Base-by-base conservation (phyloP, 2,329 filamentous ascomycete genomes). In the Sporothrix phasma region DNA sequence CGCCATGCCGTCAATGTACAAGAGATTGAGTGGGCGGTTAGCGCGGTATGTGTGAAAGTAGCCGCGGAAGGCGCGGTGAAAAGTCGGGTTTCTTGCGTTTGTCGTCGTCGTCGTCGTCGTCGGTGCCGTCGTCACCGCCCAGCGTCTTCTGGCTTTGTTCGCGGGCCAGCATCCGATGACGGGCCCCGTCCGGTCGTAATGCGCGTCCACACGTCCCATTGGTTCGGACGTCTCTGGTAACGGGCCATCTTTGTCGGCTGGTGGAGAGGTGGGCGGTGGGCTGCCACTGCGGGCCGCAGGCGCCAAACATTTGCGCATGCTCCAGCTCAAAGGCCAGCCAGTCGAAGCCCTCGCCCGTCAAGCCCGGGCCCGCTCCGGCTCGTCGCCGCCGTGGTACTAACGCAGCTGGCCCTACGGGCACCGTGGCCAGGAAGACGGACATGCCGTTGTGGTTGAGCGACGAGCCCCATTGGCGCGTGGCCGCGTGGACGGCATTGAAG, bases 281-380 rank as follows among this genome's bases (percentile, higher is more conserved):
- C 13, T 19, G 2, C 11, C 60, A 7, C 11, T 6, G 26, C 31
- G 47, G n/a, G n/a, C n/a, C n/a, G 17, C 31, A 37, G 13, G 24
- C 24, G 31, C 24, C 61, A 74, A 92, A 91, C 2, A 78, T 71
- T 68, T 88, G 78, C 0, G 88, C 86, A 73, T 92, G 89, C 69
- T 92, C 88, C 3, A 87, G 81, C 72, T 92, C 88, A 70, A 91
- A 92, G 0, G 89, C 88, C 1, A 92, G 77, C 88, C 88, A 91
- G 69, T 91, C 85, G 3, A 79, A 81, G 0, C 66, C 66, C 26
- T 53, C 34, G 0, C 60, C 64, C 29, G n/a, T 51, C 0, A 66
- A 6, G 1, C 78, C 80, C 2, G 72, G 0, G 88, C 79, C 0
- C 78, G 76, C 1, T 79, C 73, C 0, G 76, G 68, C 0, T 70